Evolutionary conservation across 306 rosid genomes (phyloP).

Genomic region (Vigna hirtella): DNA sequence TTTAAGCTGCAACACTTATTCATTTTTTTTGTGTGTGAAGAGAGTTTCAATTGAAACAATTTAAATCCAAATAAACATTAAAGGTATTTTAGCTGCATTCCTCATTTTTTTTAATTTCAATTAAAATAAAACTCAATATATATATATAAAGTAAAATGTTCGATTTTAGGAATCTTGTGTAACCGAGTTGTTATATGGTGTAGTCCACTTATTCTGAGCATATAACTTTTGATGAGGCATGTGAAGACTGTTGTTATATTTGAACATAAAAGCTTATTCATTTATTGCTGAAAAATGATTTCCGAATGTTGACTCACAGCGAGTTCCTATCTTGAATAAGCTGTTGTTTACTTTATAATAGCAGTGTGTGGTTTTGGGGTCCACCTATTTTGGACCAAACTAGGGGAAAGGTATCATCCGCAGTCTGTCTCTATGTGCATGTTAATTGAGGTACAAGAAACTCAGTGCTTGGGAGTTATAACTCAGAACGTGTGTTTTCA

Average conservation of each 20-base stretch:
- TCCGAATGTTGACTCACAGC: conserved; percentile 12
- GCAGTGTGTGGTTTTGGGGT: conserved; percentile 36
- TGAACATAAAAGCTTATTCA: neutral
- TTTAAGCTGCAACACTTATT: too few relatives aligned
- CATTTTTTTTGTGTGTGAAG: too few relatives aligned
- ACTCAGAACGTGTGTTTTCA: neutral
- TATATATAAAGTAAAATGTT: too few relatives aligned
- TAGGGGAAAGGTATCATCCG: conserved; percentile 48
- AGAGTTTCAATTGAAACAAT: too few relatives aligned
- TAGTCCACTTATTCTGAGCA: neutral
- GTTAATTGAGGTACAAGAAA: conserved; percentile 35
- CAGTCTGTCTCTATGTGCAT: neutral
- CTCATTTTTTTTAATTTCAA: too few relatives aligned
- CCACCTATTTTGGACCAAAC: conserved; percentile 37
- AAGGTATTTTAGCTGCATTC: too few relatives aligned
- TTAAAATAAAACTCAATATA: too few relatives aligned
- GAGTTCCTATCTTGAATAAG: conserved; percentile 23
- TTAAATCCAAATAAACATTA: too few relatives aligned
- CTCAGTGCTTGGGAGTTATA: conserved; percentile 5
- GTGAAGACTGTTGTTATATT: neutral
- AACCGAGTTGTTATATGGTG: too few relatives aligned
- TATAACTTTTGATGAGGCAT: neutral
- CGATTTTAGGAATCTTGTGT: too few relatives aligned
- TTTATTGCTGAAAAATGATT: neutral
- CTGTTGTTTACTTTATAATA: conserved; percentile 18